Percentiles rank a stretch among this genome's conserved stretches.
Conservation (phyloP, 257 asterid genomes). For the Solanum peruvianum region DNA sequence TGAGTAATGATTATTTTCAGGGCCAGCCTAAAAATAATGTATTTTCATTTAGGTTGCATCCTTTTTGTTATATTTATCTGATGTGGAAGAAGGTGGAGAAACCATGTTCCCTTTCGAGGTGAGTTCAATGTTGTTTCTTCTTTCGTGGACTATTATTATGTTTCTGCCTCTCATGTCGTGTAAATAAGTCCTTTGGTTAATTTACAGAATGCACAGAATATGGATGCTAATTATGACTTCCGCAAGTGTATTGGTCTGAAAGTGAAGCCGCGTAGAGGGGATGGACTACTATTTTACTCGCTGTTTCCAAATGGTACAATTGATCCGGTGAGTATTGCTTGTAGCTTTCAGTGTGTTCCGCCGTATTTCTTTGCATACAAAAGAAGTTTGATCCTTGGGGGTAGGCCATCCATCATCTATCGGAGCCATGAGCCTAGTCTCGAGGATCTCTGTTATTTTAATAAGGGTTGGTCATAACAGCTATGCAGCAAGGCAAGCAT, state of each 20-base stretch:
- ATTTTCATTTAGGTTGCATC: constrained; percentile 62
- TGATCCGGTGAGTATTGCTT: constrained; percentile 54
- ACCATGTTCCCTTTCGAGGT: constrained; percentile 97
- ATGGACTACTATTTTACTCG: constrained; percentile 89
- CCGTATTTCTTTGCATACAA: neutral
- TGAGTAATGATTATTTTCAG: neutral
- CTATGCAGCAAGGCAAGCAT: neutral
- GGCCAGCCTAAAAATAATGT: neutral
- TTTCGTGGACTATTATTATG: neutral
- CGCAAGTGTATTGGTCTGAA: constrained; percentile 64
- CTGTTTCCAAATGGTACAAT: constrained; percentile 71
- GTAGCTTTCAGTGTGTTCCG: neutral
- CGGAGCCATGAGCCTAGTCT: neutral
- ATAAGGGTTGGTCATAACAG: neutral
- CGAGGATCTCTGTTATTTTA: neutral
- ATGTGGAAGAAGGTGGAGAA: constrained; percentile 97
- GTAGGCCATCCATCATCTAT: neutral
- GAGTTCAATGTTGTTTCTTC: neutral
- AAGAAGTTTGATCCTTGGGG: neutral
- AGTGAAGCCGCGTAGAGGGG: constrained; percentile 87
- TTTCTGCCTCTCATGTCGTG: neutral
- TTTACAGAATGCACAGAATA: constrained; percentile 62
- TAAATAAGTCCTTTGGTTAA: neutral
- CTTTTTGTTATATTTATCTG: constrained; percentile 78
- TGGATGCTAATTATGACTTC: constrained; percentile 57